Evolutionary conservation across 495 filamentous ascomycete genomes (phyloP).

Genomic region (Parmelia sp.): DNA sequence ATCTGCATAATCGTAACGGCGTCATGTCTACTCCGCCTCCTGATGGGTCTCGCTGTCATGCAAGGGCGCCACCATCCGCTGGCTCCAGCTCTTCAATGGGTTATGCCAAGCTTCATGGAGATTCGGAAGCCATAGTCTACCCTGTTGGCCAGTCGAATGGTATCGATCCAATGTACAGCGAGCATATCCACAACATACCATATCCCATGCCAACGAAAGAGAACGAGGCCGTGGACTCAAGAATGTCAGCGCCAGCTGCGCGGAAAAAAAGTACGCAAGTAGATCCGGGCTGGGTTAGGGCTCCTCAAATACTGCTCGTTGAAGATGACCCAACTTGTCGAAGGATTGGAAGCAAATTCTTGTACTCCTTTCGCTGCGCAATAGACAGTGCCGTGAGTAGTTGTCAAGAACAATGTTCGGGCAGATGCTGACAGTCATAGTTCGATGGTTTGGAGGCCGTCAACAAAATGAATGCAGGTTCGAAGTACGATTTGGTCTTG

Average conservation of each 20-base stretch:
- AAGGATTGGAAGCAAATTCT: constrained; percentile 88
- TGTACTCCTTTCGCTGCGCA: constrained; percentile 78
- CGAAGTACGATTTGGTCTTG: constrained; percentile 85
- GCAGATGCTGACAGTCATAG: constrained; percentile 39
- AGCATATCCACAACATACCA: constrained; percentile 89
- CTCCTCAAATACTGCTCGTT: constrained; percentile 82
- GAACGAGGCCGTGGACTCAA: constrained; percentile 40
- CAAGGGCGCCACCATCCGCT: constrained; percentile 43
- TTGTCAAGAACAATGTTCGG: not conserved
- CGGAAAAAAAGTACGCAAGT: constrained; percentile 63
- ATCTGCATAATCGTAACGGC: constrained; percentile 54
- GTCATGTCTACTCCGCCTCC: constrained; percentile 41
- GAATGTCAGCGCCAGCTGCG: constrained; percentile 45
- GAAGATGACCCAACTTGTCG: constrained; percentile 95
- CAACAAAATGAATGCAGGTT: constrained; percentile 75
- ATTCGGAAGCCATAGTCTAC: constrained; percentile 80
- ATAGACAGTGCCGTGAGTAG: constrained; percentile 85
- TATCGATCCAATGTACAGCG: constrained; percentile 90
- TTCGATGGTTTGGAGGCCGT: constrained; percentile 89
- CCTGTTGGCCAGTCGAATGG: constrained; percentile 82
- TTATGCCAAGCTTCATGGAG: constrained; percentile 46
- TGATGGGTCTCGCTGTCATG: constrained; percentile 36
- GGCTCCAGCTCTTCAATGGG: constrained; percentile 45
- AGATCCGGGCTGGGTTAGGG: constrained; percentile 75
- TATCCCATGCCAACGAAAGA: constrained; percentile 65